phyloP scores from a whole-genome alignment of 306 rosid genomes.

The Glycyrrhiza uralensis region DNA sequence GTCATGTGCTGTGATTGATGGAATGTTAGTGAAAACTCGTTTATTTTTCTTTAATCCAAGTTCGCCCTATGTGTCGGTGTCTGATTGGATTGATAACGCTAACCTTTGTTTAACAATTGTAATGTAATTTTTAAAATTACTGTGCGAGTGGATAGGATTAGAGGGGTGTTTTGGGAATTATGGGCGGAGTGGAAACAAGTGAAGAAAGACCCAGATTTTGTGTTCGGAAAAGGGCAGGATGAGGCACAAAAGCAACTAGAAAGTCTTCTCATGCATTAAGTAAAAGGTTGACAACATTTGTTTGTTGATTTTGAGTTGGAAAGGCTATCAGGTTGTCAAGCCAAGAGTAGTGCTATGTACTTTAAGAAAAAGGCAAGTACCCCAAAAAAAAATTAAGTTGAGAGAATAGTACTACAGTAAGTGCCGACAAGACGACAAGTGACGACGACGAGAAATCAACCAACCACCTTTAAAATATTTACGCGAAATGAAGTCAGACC shows the following conservation, averaged over 20 bases:
- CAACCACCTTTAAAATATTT: too few species aligned
- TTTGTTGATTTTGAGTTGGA: slow-evolving; percentile 52
- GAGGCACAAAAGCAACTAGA: slow-evolving; percentile 41
- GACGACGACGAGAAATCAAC: background rate
- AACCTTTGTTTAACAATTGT: background rate
- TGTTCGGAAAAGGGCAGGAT: slow-evolving; percentile 48
- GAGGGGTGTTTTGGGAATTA: slow-evolving; percentile 29
- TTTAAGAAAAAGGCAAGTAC: background rate
- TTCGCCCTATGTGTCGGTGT: slow-evolving; percentile 8
- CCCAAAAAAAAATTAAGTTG: background rate
- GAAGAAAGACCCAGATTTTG: slow-evolving; percentile 32
- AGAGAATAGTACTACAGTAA: too few species aligned
- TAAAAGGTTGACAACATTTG: slow-evolving; percentile 44
- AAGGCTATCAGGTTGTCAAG: slow-evolving; percentile 40
- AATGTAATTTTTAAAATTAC: background rate
- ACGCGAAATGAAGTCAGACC: too few species aligned
- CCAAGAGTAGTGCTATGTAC: slow-evolving; percentile 26
- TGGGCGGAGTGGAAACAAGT: slow-evolving; percentile 24
- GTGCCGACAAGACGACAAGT: too few species aligned
- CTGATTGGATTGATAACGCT: slow-evolving; percentile 22
- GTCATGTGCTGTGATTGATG: slow-evolving; percentile 7
- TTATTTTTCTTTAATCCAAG: slow-evolving; percentile 1
- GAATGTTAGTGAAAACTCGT: background rate
- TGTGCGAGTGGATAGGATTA: slow-evolving; percentile 47
- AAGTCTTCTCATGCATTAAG: slow-evolving; percentile 44